Conservation (phyloP, 257 asterid species). For the Penstemon barbatus region DNA sequence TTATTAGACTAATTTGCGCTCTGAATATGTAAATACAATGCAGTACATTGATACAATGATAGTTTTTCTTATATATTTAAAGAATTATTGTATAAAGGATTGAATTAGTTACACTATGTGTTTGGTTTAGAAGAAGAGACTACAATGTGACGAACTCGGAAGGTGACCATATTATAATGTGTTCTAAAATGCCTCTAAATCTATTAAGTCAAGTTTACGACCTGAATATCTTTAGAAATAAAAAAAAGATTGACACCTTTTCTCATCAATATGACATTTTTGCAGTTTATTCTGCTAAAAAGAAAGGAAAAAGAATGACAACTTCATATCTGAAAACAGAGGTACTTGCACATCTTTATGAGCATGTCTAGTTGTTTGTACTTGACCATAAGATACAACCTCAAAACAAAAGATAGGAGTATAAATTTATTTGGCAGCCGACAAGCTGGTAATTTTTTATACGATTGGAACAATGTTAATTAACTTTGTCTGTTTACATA, state of each 20-base stretch:
- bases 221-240: neutral
- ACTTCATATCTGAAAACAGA: neutral
- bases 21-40: no score
- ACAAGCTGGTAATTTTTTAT: neutral
- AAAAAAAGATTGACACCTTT: neutral
- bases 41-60: no score
- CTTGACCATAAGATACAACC: conserved; percentile 21
- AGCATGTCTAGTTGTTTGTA: conserved; percentile 2
- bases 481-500: neutral
- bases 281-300: neutral
- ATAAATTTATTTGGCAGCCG: neutral
- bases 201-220: no score
- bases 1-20: no score
- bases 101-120: no score
- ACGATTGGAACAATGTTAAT: neutral
- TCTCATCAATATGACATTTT: neutral
- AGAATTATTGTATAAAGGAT: no score
- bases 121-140: no score
- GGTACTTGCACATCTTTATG: neutral
- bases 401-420: neutral
- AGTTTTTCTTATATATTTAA: no score
- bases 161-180: no score
- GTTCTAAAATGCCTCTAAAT: no score
- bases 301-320: neutral
- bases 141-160: no score